Conservation (phyloP, 2,329 filamentous ascomycete species). For the Ramularia collo-cygni region DNA sequence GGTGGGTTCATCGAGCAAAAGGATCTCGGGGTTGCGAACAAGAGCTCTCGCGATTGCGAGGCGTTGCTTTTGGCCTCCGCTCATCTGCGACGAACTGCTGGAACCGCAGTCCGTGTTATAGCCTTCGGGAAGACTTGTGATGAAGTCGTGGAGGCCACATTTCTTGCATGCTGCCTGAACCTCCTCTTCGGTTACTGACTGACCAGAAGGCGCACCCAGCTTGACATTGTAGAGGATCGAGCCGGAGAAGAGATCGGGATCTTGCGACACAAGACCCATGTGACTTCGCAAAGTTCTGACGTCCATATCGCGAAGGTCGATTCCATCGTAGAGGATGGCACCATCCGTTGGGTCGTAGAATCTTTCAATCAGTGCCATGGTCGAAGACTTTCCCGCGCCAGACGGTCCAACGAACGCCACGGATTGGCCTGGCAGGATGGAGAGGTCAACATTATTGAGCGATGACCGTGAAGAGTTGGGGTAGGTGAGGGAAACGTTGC, state of each 20-base stretch:
- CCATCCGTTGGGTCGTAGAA: conserved; percentile 39
- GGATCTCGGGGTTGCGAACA: conserved; percentile 39
- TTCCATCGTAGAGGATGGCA: conserved; percentile 35
- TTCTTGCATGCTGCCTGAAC: conserved; percentile 34
- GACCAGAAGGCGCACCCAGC: conserved; percentile 29
- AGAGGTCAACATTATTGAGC: conserved; percentile 44
- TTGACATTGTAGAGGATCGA: conserved; percentile 39
- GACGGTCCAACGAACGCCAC: conserved; percentile 43
- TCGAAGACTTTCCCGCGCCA: conserved; percentile 42
- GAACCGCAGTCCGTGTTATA: conserved; percentile 41
- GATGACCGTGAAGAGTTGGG: conserved; percentile 33
- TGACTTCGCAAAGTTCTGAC: conserved; percentile 33
- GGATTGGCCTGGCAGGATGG: conserved; percentile 45
- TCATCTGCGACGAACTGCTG: conserved; percentile 34
- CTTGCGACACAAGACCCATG: conserved; percentile 40
- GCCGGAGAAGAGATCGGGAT: conserved; percentile 40
- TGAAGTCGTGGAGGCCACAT: conserved; percentile 42
- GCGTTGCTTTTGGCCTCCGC: conserved; percentile 41
- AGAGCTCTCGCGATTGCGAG: conserved; percentile 42
- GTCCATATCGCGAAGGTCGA: conserved; percentile 34
- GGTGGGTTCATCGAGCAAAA: conserved; percentile 43
- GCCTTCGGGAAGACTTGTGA: conserved; percentile 41
- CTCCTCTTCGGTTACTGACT: conserved; percentile 23
- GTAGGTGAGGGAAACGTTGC: conserved; percentile 35
- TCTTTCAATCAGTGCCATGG: conserved; percentile 40